A percentile compares a stretch with the other conserved stretches of the same genome.
Evolutionary conservation across 495 filamentous ascomycete species (phyloP).

Genomic region (Podospora comata): DNA sequence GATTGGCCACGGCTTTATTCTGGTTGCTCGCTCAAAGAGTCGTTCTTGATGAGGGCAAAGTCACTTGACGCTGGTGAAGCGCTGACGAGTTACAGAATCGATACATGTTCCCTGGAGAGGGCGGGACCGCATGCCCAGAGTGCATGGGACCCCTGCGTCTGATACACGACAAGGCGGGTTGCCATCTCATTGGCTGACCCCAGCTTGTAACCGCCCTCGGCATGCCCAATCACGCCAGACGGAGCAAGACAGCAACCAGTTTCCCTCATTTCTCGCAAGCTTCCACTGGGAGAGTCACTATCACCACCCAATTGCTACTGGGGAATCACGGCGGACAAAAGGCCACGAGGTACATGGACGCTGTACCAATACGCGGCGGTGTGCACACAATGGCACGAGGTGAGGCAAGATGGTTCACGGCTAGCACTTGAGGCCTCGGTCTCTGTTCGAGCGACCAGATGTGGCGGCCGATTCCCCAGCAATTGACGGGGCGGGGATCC

Average conservation of each 20-base stretch:
- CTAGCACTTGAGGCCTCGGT: neutral
- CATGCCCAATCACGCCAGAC: conserved; percentile 41
- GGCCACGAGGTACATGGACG: neutral
- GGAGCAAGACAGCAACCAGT: conserved; percentile 24
- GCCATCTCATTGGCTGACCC: conserved; percentile 36
- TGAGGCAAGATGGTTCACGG: neutral
- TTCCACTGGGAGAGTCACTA: conserved; percentile 4
- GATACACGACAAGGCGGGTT: conserved; percentile 24
- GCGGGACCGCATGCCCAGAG: conserved; percentile 5
- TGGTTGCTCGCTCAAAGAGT: conserved; percentile 2
- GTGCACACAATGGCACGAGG: neutral
- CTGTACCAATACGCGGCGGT: neutral
- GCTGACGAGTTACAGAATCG: conserved; percentile 31
- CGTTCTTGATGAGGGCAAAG: conserved; percentile 7
- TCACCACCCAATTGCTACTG: neutral
- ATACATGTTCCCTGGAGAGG: conserved; percentile 23
- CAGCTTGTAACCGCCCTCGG: conserved; percentile 42
- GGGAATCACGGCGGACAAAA: neutral
- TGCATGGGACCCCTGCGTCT: conserved; percentile 20
- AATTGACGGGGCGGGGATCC: conserved; percentile 3
- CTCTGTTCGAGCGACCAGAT: conserved; percentile 6
- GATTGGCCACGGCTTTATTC: neutral
- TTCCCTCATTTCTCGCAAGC: conserved; percentile 18
- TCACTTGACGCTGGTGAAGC: conserved; percentile 32
- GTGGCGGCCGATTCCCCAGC: conserved; percentile 2